A percentile compares a stretch with the other conserved stretches of the same genome.
phyloP scores from a whole-genome alignment of 2,329 filamentous ascomycete species.

The Colletotrichum somersetense region DNA sequence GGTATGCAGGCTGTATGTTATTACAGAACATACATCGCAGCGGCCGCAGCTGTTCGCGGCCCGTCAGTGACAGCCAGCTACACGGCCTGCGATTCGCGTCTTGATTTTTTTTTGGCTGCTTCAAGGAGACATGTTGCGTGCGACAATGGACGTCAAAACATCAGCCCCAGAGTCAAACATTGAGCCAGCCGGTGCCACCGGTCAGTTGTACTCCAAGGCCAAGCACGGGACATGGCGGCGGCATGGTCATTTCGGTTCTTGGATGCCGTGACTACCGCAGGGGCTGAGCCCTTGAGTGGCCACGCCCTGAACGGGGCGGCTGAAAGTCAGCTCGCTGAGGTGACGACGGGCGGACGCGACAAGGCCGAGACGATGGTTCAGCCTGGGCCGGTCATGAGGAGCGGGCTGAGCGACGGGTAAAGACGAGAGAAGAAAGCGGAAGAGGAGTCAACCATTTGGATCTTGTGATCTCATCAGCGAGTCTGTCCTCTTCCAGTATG shows the following conservation, averaged over 20 bases:
- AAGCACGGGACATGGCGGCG: constrained; percentile 40
- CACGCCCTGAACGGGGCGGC: background rate
- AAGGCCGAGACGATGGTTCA: constrained; percentile 1
- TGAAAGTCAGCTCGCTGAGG: constrained; percentile 9
- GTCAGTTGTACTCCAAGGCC: constrained; percentile 36
- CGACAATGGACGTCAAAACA: constrained; percentile 7
- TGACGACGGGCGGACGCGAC: constrained; percentile 18
- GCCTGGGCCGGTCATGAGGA: constrained; percentile 8
- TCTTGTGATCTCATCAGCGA: constrained; percentile 25
- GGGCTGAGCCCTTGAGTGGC: constrained; percentile 35
- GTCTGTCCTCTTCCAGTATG: background rate
- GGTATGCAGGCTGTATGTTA: background rate
- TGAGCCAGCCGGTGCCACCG: constrained; percentile 14
- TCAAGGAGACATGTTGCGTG: background rate
- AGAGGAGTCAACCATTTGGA: background rate
- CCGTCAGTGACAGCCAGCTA: constrained; percentile 36
- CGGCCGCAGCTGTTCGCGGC: background rate
- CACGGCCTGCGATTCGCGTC: constrained; percentile 20
- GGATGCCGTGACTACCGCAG: constrained; percentile 35
- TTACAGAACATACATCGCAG: too few species aligned
- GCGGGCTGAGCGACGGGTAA: background rate
- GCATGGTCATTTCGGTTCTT: constrained; percentile 40
- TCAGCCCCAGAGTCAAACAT: background rate
- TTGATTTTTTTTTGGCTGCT: constrained; percentile 13
- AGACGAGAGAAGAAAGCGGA: background rate